Conservation (phyloP, 495 filamentous ascomycete genomes). For the Penicillium tannophilum region DNA sequence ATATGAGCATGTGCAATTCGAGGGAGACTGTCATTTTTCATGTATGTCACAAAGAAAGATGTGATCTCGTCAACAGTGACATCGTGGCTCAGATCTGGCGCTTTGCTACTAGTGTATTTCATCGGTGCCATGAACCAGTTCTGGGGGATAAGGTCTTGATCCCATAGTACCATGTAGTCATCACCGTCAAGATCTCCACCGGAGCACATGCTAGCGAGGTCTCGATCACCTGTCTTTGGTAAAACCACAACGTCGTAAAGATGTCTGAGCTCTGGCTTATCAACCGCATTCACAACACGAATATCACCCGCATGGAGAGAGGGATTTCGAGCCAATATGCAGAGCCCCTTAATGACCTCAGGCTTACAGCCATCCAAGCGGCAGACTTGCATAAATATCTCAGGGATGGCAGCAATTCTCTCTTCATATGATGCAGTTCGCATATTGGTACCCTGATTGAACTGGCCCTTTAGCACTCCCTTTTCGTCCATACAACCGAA, state of each 20-base stretch:
- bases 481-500: slow-evolving; percentile 92
- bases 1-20: slow-evolving; percentile 83
- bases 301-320: slow-evolving; percentile 94
- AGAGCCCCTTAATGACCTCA: slow-evolving; percentile 73
- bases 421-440: slow-evolving; percentile 33
- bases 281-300: slow-evolving; percentile 81
- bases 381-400: slow-evolving; percentile 85
- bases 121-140: slow-evolving; percentile 75
- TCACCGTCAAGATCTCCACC: slow-evolving; percentile 97
- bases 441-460: slow-evolving; percentile 28
- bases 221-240: slow-evolving; percentile 79
- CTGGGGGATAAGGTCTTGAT: slow-evolving; percentile 68
- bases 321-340: slow-evolving; percentile 87
- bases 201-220: slow-evolving; percentile 90
- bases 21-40: slow-evolving; percentile 85
- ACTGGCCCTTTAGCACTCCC: slow-evolving; percentile 70
- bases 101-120: slow-evolving; percentile 60
- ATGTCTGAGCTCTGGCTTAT: slow-evolving; percentile 70
- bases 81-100: slow-evolving; percentile 53
- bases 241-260: slow-evolving; percentile 85
- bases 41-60: slow-evolving; percentile 86
- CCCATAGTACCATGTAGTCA: slow-evolving; percentile 95
- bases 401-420: slow-evolving; percentile 59
- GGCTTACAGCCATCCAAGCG: slow-evolving; percentile 53
- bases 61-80: slow-evolving; percentile 72